A percentile compares a stretch with the other conserved stretches of the same genome.
Evolutionary conservation across 208 protist genomes (phyloP).

Genomic region (Naegleria fowleri): DNA sequence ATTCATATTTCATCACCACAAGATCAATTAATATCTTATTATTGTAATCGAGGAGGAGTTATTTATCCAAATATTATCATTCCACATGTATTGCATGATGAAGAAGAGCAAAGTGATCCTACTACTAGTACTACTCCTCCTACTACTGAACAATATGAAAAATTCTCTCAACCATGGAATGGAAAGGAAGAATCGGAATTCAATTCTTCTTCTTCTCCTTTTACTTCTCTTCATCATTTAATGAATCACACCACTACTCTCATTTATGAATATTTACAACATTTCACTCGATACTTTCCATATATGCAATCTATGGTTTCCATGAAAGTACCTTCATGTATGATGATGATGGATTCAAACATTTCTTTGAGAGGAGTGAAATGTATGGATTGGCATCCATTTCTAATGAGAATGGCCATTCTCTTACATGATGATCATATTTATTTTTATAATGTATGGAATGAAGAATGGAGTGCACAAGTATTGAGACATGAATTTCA

Average conservation of each 20-base stretch:
- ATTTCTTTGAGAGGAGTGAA: background rate
- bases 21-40: background rate
- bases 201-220: no score
- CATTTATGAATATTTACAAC: background rate
- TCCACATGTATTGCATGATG: background rate
- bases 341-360: no score
- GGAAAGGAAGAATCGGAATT: no score
- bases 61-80: background rate
- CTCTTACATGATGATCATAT: background rate
- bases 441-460: background rate
- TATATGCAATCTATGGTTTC: no score
- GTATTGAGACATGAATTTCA: background rate
- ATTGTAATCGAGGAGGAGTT: background rate
- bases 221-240: no score
- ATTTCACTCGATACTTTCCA: background rate
- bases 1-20: background rate
- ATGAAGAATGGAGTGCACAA: background rate
- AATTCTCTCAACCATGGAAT: no score
- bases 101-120: background rate
- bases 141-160: no score
- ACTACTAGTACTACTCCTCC: no score
- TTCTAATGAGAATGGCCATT: background rate
- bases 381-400: background rate
- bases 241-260: no score
- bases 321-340: no score